phyloP scores from a whole-genome alignment of 1,284 basidiomycete species.

The Sanghuangporus baumii region DNA sequence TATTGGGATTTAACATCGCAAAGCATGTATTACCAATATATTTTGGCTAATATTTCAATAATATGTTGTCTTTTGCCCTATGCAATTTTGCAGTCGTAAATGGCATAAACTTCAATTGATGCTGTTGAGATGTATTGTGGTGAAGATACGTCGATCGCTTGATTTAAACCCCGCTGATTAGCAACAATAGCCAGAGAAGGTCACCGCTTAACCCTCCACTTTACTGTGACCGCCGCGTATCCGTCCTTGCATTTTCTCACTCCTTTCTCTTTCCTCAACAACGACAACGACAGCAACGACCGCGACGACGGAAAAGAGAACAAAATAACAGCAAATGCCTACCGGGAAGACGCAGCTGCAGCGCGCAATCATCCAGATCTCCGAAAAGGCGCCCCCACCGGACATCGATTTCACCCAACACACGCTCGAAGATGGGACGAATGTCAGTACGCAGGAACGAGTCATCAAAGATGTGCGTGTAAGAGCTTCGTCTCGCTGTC shows the following conservation, averaged over 20 bases:
- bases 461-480: slow-evolving; percentile 74
- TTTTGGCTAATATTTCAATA: slow-evolving; percentile 51
- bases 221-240: not conserved
- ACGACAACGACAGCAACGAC: not conserved
- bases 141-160: not conserved
- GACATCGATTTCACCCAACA: slow-evolving; percentile 88
- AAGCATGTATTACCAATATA: slow-evolving; percentile 72
- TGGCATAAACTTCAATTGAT: not conserved
- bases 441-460: slow-evolving; percentile 81
- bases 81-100: not conserved
- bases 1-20: slow-evolving; percentile 87
- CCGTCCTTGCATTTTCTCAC: not conserved
- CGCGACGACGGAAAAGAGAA: not conserved
- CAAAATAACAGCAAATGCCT: slow-evolving; percentile 14
- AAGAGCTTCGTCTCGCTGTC: not conserved
- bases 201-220: not conserved
- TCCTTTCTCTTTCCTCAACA: slow-evolving; percentile 6
- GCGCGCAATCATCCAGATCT: slow-evolving; percentile 70
- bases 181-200: slow-evolving; percentile 2
- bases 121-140: not conserved
- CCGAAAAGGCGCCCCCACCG: slow-evolving; percentile 55
- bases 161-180: slow-evolving; percentile 17
- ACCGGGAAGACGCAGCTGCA: slow-evolving; percentile 49
- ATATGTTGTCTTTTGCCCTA: not conserved
- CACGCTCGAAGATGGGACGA: slow-evolving; percentile 81